phyloP scores from a whole-genome alignment of 805 yeast genomes.

The Yamadazyma philogaea region DNA sequence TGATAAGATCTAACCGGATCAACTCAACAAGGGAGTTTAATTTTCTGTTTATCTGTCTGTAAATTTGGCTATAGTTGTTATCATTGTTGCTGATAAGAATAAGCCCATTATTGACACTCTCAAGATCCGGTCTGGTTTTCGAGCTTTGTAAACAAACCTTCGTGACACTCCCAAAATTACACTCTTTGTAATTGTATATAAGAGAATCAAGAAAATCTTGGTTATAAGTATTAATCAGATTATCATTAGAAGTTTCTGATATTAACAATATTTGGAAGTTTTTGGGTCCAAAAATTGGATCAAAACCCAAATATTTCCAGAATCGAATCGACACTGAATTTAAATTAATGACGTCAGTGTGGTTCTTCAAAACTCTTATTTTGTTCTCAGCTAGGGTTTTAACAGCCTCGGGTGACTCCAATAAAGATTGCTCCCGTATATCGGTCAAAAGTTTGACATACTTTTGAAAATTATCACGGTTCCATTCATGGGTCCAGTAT shows the following conservation, averaged over 20 bases:
- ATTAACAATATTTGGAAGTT: conserved; percentile 52
- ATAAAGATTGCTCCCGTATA: conserved; percentile 11
- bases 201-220: conserved; percentile 43
- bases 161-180: conserved; percentile 47
- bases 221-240: conserved; percentile 22
- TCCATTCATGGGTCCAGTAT: conserved; percentile 14
- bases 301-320: conserved; percentile 58
- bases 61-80: conserved; percentile 24
- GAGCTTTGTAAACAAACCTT: conserved; percentile 26
- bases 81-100: conserved; percentile 23
- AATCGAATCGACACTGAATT: conserved; percentile 43
- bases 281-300: conserved; percentile 50
- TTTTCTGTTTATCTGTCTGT: conserved; percentile 28
- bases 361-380: conserved; percentile 32
- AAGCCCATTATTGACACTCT: conserved; percentile 27
- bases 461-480: conserved; percentile 18
- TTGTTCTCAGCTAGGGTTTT: conserved; percentile 16
- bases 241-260: conserved; percentile 21
- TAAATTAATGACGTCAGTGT: conserved; percentile 42
- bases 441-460: conserved; percentile 21
- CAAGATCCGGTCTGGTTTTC: conserved; percentile 27
- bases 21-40: conserved; percentile 33
- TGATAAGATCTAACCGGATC: conserved; percentile 37
- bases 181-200: conserved; percentile 43
- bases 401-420: conserved; percentile 17